Percentiles rank a stretch among this genome's conserved stretches.
These are phyloP conservation scores for Sungouiozyma intestinalis DNA, from an alignment of 805 yeast genomes.

Conservation along the genomic window DNA sequence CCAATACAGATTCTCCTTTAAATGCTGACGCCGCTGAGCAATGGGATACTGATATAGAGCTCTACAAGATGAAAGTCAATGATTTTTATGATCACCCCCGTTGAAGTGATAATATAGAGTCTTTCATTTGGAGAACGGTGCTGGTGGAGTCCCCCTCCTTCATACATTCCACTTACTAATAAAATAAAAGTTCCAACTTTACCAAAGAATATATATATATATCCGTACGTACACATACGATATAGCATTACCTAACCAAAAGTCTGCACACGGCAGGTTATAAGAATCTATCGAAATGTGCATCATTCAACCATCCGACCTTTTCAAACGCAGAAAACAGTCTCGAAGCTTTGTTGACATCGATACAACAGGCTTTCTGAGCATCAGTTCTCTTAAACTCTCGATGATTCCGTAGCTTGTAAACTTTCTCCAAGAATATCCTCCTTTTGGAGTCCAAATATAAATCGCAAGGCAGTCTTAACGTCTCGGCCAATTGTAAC, in stretches of 20 bases:
- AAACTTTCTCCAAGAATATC: slow-evolving; percentile 78
- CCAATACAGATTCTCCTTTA: slow-evolving; percentile 46
- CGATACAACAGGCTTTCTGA: slow-evolving; percentile 92
- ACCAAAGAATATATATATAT: not conserved
- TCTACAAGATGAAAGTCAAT: slow-evolving; percentile 15
- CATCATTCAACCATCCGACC: slow-evolving; percentile 84
- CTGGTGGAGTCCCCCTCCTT: no score
- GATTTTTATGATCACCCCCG: no score
- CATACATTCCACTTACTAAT: no score
- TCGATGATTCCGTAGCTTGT: slow-evolving; percentile 50
- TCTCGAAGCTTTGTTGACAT: slow-evolving; percentile 88
- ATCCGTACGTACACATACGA: not conserved
- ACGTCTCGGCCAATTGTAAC: slow-evolving; percentile 65
- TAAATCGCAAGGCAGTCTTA: slow-evolving; percentile 76
- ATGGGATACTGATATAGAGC: slow-evolving; percentile 37
- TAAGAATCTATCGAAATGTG: slow-evolving; percentile 40
- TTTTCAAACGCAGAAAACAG: slow-evolving; percentile 79
- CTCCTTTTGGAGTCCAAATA: slow-evolving; percentile 73
- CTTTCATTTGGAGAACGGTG: no score
- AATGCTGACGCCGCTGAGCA: slow-evolving; percentile 48
- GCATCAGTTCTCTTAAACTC: slow-evolving; percentile 94
- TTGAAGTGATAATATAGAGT: no score
- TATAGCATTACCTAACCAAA: no score
- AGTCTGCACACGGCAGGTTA: no score
- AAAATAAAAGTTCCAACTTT: no score